Percentiles rank a stretch among this genome's conserved stretches.
Evolutionary conservation across 2,329 filamentous ascomycete genomes (phyloP).

Genomic region (Lachnellula occidentalis): DNA sequence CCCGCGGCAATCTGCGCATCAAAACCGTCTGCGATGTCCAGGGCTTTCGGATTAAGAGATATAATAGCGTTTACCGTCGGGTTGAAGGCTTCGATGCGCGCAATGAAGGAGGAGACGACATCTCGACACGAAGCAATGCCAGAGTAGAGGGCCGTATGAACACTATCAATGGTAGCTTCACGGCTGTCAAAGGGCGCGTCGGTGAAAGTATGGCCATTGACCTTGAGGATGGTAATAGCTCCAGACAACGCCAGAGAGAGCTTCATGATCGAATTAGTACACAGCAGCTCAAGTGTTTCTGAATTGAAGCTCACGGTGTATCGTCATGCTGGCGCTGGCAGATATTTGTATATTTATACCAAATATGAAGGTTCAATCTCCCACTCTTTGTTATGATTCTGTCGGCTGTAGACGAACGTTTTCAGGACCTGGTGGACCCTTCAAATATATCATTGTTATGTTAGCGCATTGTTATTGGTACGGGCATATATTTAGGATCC

Average conservation of each 20-base stretch:
- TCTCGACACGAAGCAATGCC: conserved; percentile 30
- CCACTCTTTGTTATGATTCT: neutral
- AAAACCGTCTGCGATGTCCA: conserved; percentile 43
- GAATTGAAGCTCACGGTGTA: neutral
- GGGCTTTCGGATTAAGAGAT: conserved; percentile 32
- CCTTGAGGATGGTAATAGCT: neutral
- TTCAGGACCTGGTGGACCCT: too few relatives aligned
- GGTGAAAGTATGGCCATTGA: conserved; percentile 16
- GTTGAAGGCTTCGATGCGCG: conserved; percentile 53
- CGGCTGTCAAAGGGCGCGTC: conserved; percentile 40
- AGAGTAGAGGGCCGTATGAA: conserved; percentile 50
- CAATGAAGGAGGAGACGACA: conserved; percentile 32
- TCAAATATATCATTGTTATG: too few relatives aligned
- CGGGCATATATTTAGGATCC: too few relatives aligned
- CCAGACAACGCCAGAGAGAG: neutral
- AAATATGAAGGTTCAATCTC: neutral
- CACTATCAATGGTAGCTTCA: conserved; percentile 52
- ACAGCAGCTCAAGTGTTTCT: neutral
- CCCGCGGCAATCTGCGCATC: conserved; percentile 42
- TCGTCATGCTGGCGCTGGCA: neutral
- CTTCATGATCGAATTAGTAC: neutral
- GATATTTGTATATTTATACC: neutral
- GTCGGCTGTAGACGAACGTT: too few relatives aligned
- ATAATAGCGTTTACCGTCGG: conserved; percentile 49
- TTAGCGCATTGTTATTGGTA: too few relatives aligned